Conservation (phyloP, 345 rosid species). For the Arabidopsis thaliana region DNA sequence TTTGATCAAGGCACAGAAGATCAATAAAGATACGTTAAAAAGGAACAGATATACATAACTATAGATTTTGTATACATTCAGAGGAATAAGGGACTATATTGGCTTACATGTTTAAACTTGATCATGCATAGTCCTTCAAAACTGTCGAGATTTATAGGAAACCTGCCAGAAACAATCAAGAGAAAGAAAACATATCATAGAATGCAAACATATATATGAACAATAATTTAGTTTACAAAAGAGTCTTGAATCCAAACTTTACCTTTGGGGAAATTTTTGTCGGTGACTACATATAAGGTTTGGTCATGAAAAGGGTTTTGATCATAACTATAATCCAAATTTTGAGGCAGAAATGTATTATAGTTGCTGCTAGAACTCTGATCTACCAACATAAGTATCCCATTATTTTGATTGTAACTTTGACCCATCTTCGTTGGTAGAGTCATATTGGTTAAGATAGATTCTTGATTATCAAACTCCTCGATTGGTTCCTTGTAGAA, state of each 20-base stretch:
- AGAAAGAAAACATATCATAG: slow-evolving; percentile 9
- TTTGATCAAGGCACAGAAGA: slow-evolving; percentile 19
- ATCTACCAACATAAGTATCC: slow-evolving; percentile 44
- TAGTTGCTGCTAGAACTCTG: slow-evolving; percentile 42
- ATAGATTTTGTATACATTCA: slow-evolving; percentile 6
- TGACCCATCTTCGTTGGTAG: slow-evolving; percentile 31
- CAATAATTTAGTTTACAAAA: slow-evolving; percentile 1
- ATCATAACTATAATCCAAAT: slow-evolving; percentile 52
- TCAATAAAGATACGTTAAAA: slow-evolving; percentile 1
- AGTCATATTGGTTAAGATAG: slow-evolving; percentile 45
- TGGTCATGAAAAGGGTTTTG: slow-evolving; percentile 50
- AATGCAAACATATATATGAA: slow-evolving; percentile 11
- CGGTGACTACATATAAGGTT: slow-evolving; percentile 46
- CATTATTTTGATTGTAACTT: slow-evolving; percentile 47
- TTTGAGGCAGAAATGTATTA: slow-evolving; percentile 49
- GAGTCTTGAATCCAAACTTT: slow-evolving; percentile 9
- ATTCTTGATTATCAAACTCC: slow-evolving; percentile 38
- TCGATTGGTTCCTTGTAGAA: slow-evolving; percentile 29
- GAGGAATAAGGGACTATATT: slow-evolving; percentile 7
- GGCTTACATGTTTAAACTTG: slow-evolving; percentile 34
- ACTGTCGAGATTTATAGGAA: slow-evolving; percentile 40
- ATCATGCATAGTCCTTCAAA: slow-evolving; percentile 1
- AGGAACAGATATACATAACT: slow-evolving; percentile 5
- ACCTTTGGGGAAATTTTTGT: slow-evolving; percentile 53
- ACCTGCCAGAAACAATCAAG: slow-evolving; percentile 50